Conservation (phyloP, 1,139 yeast genomes). For the Trichomonascaceae sp. region DNA sequence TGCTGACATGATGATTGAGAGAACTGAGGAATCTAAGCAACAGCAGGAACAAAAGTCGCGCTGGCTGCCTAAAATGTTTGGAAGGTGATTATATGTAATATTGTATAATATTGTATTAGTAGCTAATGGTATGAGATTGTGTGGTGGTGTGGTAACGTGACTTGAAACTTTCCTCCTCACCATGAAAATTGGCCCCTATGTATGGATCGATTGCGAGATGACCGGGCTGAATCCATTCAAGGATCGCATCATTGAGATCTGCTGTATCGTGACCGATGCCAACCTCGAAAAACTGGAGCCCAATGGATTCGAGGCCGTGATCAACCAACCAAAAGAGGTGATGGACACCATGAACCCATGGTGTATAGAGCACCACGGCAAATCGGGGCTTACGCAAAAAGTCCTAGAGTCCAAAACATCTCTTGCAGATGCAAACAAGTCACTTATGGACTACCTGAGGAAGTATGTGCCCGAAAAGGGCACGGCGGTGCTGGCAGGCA, state of each 20-base stretch:
- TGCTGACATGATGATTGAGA: too few species aligned
- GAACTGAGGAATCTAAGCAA: too few species aligned
- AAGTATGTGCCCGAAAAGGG: slow-evolving; percentile 39
- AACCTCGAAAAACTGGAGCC: slow-evolving; percentile 54
- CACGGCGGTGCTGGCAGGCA: slow-evolving; percentile 72
- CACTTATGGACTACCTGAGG: slow-evolving; percentile 48
- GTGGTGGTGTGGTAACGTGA: too few species aligned
- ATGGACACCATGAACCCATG: slow-evolving; percentile 72
- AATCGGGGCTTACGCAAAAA: slow-evolving; percentile 62
- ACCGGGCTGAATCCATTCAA: slow-evolving; percentile 71
- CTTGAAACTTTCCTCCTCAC: background rate
- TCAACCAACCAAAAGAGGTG: slow-evolving; percentile 52
- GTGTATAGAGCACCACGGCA: slow-evolving; percentile 72
- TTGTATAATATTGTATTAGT: too few species aligned
- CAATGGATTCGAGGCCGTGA: slow-evolving; percentile 65
- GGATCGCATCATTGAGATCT: slow-evolving; percentile 79
- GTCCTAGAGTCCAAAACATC: slow-evolving; percentile 47
- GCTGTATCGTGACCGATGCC: slow-evolving; percentile 82
- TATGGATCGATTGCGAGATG: slow-evolving; percentile 92
- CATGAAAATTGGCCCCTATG: slow-evolving; percentile 20
- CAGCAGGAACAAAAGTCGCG: too few species aligned
- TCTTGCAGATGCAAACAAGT: slow-evolving; percentile 45
- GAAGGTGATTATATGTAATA: too few species aligned
- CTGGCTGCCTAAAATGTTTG: too few species aligned
- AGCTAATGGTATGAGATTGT: too few species aligned